Base-by-base conservation (phyloP, 2,329 filamentous ascomycete species). In the Nemania bipapillata region DNA sequence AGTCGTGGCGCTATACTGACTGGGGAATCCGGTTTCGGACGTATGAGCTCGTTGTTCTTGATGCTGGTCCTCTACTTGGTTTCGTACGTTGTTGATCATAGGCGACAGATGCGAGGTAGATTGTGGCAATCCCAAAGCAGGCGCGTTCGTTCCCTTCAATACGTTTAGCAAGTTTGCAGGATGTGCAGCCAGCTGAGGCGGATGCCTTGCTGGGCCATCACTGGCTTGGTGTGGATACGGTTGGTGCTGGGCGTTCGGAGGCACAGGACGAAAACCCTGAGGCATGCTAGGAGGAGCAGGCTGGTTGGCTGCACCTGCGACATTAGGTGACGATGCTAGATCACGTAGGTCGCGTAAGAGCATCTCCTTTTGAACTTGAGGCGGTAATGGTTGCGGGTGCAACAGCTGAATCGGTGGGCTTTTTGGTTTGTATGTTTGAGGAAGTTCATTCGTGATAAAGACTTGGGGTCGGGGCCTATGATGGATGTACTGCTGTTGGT, bases 311-410 rank as follows among this genome's bases (percentile, higher is more conserved):
- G 71, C 77, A 55, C 76, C 57, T 42, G 49, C 26, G 24, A 53
- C 63, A 50, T 68, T 80, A 28, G 78, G 81, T 5, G 81, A 79
- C 11, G 78, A 77, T 12, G 79, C 72, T 52, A 80, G 76, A n/a
- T 77, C 78, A 47, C 80, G 76, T 35, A 82, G 77, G 9, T 77
- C 78, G 57, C 80, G 76, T 26, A 83, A 82, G 50, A 87, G 84
- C 63, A 86, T 79, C 6, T 83, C 82, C 69, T 84, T 83, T 66
- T 88, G 86, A 1, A 87, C 85, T 54, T 87, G 85, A 6, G 86
- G 86, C 30, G 86, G 86, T 11, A 86, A 76, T 9, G 86, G 84
- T 61, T 87, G 86, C 0, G 85, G 85, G 61, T 83, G 81, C 11
- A 82, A 66, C 6, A 81, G 74, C n/a, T 78, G 79, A 2, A 80